Evolutionary conservation across 805 yeast species (phyloP).

Genomic region (Saccharomycopsis amapae): DNA sequence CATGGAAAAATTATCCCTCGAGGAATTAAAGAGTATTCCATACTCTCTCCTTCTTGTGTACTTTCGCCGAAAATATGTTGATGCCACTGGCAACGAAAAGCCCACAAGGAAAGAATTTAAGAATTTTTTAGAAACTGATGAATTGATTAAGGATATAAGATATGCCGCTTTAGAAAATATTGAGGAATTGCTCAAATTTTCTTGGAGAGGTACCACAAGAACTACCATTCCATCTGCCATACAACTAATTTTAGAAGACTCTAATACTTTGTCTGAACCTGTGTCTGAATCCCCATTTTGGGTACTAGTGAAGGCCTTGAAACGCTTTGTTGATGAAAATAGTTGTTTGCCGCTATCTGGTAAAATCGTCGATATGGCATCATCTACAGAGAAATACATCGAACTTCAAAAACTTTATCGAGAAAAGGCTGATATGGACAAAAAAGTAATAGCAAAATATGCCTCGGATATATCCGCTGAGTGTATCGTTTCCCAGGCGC

Average conservation of each 20-base stretch:
- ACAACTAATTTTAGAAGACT: constrained; percentile 27
- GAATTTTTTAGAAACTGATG: constrained; percentile 25
- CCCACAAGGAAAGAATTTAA: constrained; percentile 33
- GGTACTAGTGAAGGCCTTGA: constrained; percentile 51
- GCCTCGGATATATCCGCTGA: constrained; percentile 30
- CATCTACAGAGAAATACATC: constrained; percentile 59
- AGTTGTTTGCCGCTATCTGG: constrained; percentile 65
- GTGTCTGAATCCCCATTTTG: constrained; percentile 35
- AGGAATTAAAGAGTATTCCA: constrained; percentile 24
- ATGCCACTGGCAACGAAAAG: not conserved
- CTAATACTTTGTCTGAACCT: constrained; percentile 25
- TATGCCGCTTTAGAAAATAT: constrained; percentile 37
- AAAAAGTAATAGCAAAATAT: constrained; percentile 31
- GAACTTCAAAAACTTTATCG: constrained; percentile 51
- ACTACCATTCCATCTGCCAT: constrained; percentile 29
- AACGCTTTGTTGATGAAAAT: constrained; percentile 37
- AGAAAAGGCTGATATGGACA: constrained; percentile 47
- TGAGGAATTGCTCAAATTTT: constrained; percentile 43
- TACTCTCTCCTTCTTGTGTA: constrained; percentile 15
- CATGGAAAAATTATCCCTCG: constrained; percentile 8
- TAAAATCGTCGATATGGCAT: constrained; percentile 80
- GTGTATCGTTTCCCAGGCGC: too few relatives aligned
- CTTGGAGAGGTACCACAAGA: constrained; percentile 37
- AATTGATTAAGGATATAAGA: constrained; percentile 2
- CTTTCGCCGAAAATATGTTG: constrained; percentile 1